Percentiles rank a stretch among this genome's conserved stretches.
Conservation (phyloP, 164 flowering plant species). For the Vitis amurensis region DNA sequence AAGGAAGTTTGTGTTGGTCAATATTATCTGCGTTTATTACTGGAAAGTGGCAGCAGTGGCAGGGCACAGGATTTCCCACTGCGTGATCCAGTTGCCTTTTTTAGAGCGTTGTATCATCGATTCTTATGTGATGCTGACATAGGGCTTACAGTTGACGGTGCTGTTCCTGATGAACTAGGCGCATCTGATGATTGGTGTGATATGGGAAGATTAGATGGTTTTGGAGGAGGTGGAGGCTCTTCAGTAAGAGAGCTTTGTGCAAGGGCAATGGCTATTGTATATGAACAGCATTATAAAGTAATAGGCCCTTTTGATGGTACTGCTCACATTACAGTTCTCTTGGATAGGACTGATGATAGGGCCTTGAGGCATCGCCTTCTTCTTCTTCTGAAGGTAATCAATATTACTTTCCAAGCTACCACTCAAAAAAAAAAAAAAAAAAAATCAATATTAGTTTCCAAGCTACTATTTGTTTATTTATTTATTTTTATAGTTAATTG, state of each 20-base stretch:
- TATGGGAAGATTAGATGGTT: slow-evolving; percentile 97
- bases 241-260: slow-evolving; percentile 99
- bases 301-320: slow-evolving; percentile 96
- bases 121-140: slow-evolving; percentile 96
- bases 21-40: slow-evolving; percentile 89
- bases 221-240: slow-evolving; percentile 97
- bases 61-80: slow-evolving; percentile 91
- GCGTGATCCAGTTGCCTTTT: slow-evolving; percentile 95
- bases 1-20: slow-evolving; percentile 99
- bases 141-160: slow-evolving; percentile 95
- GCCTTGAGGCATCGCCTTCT: slow-evolving; percentile 92
- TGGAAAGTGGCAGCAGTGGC: slow-evolving; percentile 85
- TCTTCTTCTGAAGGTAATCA: slow-evolving; percentile 77
- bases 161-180: slow-evolving; percentile 94
- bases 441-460: too few species aligned
- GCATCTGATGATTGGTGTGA: slow-evolving; percentile 99
- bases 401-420: too few species aligned
- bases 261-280: slow-evolving; percentile 97
- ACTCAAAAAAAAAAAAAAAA: too few species aligned
- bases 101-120: slow-evolving; percentile 92
- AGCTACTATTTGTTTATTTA: too few species aligned
- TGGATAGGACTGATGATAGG: slow-evolving; percentile 95
- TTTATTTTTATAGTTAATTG: too few species aligned
- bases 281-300: slow-evolving; percentile 81
- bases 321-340: slow-evolving; percentile 89